Evolutionary conservation across 2,329 filamentous ascomycete species (phyloP).

Genomic region (Calonectria montana): DNA sequence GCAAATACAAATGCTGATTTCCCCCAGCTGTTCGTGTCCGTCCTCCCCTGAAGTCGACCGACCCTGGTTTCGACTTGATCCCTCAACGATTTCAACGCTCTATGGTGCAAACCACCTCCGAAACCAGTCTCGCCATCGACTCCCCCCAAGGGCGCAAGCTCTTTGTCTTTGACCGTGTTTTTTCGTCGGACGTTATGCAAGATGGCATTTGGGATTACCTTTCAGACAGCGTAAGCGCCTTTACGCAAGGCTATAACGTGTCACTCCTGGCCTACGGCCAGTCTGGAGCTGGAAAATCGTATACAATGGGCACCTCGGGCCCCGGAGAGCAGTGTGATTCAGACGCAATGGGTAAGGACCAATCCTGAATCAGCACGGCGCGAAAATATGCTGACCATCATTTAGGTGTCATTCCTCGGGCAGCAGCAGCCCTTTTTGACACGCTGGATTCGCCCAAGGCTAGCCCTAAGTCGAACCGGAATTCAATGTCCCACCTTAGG

Average conservation of each 20-base stretch:
- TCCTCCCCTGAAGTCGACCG: slow-evolving; percentile 82
- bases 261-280: slow-evolving; percentile 97
- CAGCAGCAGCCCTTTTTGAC: slow-evolving; percentile 87
- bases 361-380: neutral
- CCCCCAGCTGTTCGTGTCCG: slow-evolving; percentile 89
- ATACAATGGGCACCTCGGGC: slow-evolving; percentile 97
- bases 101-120: slow-evolving; percentile 89
- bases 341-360: slow-evolving; percentile 79
- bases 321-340: slow-evolving; percentile 79
- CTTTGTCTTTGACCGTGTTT: slow-evolving; percentile 97
- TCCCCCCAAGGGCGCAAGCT: slow-evolving; percentile 92
- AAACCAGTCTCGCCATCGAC: slow-evolving; percentile 88
- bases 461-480: slow-evolving; percentile 64
- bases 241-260: slow-evolving; percentile 97
- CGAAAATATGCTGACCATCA: slow-evolving; percentile 14
- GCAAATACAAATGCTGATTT: slow-evolving; percentile 10
- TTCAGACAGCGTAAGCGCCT: slow-evolving; percentile 87
- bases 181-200: slow-evolving; percentile 84
- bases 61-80: slow-evolving; percentile 94
- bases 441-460: slow-evolving; percentile 73
- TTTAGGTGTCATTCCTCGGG: slow-evolving; percentile 92
- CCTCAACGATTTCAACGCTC: slow-evolving; percentile 94
- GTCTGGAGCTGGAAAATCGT: slow-evolving; percentile 97
- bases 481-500: slow-evolving; percentile 81
- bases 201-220: slow-evolving; percentile 96